phyloP scores from a whole-genome alignment of 257 asterid genomes.

The Osmanthus fragrans region DNA sequence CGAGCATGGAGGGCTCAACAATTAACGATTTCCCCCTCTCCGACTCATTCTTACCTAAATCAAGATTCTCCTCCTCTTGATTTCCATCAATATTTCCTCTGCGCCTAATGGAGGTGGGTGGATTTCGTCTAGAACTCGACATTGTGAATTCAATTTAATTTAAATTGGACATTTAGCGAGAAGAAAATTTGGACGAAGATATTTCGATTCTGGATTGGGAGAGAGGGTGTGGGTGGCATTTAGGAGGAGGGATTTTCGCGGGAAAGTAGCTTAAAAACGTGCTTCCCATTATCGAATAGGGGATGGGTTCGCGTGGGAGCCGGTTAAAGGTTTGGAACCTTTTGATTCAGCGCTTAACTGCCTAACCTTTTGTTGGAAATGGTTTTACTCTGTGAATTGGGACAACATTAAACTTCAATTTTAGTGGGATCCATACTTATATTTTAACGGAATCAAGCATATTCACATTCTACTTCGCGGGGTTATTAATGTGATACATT shows the following conservation, averaged over 20 bases:
- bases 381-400: too few relatives aligned
- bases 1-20: conserved; percentile 55
- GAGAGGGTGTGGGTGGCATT: conserved; percentile 3
- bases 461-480: too few relatives aligned
- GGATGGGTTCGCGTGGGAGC: not conserved
- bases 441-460: too few relatives aligned
- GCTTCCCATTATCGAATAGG: conserved; percentile 28
- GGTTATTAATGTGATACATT: too few relatives aligned
- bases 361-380: too few relatives aligned
- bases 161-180: not conserved
- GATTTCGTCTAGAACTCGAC: conserved; percentile 36
- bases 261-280: conserved; percentile 53
- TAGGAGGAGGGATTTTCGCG: conserved; percentile 68
- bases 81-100: conserved; percentile 15
- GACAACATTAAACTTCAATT: too few relatives aligned
- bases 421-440: too few relatives aligned
- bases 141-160: conserved; percentile 25
- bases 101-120: conserved; percentile 36
- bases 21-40: conserved; percentile 32
- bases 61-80: conserved; percentile 25
- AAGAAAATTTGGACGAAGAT: conserved; percentile 21
- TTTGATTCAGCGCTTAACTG: too few relatives aligned
- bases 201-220: conserved; percentile 25
- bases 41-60: conserved; percentile 20
- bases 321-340: too few relatives aligned